Conservation (phyloP, 2,329 filamentous ascomycete genomes). For the Sclerotinia spermophila region DNA sequence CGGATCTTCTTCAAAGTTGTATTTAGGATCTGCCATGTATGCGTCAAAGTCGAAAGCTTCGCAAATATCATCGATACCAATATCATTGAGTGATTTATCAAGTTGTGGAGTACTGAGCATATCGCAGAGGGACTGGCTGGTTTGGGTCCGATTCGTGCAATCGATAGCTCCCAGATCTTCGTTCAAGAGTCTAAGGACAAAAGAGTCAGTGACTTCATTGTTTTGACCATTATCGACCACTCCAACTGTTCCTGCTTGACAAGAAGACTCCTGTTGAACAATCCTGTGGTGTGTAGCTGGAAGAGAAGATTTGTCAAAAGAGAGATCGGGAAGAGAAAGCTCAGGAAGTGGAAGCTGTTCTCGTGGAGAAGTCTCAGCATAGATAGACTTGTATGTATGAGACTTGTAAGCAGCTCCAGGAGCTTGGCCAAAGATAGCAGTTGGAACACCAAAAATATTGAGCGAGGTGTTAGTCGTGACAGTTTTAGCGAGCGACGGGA, state of each 20-base stretch:
- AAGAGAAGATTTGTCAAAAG: background rate
- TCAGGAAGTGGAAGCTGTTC: background rate
- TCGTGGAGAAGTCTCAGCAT: background rate
- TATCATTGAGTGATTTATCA: background rate
- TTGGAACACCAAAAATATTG: background rate
- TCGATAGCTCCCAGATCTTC: background rate
- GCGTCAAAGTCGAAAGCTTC: background rate
- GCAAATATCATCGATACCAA: background rate
- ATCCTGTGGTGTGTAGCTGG: background rate
- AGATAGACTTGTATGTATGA: constrained; percentile 5
- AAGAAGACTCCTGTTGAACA: background rate
- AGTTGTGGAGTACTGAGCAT: background rate
- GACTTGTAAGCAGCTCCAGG: background rate
- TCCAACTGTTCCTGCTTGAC: background rate
- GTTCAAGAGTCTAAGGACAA: background rate
- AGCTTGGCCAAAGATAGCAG: background rate
- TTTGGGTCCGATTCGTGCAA: background rate
- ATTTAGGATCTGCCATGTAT: background rate
- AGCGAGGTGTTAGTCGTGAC: background rate
- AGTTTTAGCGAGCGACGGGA: background rate
- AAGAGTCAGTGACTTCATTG: background rate
- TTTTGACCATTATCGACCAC: background rate
- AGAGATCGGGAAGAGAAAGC: background rate
- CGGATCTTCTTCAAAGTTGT: background rate
- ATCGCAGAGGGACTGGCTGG: background rate